A percentile compares a stretch with the other conserved stretches of the same genome.
Conservation (phyloP, 345 rosid genomes). For the Physaria fendleri region DNA sequence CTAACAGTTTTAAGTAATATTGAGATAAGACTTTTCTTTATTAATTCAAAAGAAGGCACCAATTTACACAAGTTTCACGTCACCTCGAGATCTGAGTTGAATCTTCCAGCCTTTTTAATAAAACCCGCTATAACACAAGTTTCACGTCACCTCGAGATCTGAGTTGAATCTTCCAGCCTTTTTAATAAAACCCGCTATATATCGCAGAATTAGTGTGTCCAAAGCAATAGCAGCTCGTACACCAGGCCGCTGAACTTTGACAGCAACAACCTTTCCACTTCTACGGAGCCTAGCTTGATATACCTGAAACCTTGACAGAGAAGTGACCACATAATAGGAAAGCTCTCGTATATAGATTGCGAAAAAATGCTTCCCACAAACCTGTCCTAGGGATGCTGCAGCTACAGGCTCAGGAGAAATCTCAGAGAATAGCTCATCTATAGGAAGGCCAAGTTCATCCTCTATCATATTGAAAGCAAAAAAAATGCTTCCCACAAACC, state of each 20-base stretch:
- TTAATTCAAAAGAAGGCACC: neutral
- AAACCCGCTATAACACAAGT: constrained; percentile 72
- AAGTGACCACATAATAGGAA: neutral
- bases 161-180: constrained; percentile 66
- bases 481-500: constrained; percentile 32
- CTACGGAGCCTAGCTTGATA: constrained; percentile 82
- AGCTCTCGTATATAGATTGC: neutral
- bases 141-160: constrained; percentile 69
- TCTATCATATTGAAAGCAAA: too few relatives aligned
- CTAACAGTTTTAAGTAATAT: neutral
- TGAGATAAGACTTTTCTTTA: neutral
- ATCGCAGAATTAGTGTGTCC: constrained; percentile 79
- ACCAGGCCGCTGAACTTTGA: constrained; percentile 94
- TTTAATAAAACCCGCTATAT: constrained; percentile 63
- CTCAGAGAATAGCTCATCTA: constrained; percentile 72
- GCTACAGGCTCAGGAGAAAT: constrained; percentile 89
- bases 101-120: constrained; percentile 55
- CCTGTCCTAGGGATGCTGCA: constrained; percentile 98
- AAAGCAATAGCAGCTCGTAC: constrained; percentile 89
- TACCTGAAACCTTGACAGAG: constrained; percentile 45
- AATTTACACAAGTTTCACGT: constrained; percentile 1
- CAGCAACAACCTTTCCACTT: constrained; percentile 64
- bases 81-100: constrained; percentile 88
- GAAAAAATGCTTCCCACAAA: constrained; percentile 10
- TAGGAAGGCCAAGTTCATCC: constrained; percentile 52